Conservation (phyloP, 2,329 filamentous ascomycete genomes). For the Byssoonygena ceratinophila region DNA sequence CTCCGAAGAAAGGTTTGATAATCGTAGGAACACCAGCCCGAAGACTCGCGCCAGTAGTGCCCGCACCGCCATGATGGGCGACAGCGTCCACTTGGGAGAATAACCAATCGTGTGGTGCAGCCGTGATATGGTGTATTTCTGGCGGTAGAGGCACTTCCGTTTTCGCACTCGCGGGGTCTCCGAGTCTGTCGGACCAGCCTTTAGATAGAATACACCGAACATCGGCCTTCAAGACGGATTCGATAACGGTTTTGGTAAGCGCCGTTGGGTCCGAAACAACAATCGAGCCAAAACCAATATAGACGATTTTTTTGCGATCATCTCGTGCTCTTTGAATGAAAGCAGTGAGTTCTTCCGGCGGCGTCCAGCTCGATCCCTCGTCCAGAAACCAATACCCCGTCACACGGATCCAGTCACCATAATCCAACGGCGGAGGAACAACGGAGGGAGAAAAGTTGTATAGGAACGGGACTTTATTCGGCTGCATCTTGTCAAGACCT, state of each 20-base stretch:
- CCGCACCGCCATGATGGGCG: conserved; percentile 86
- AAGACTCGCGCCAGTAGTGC: conserved; percentile 87
- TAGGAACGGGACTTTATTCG: conserved; percentile 93
- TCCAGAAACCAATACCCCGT: conserved; percentile 98
- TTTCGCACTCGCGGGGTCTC: conserved; percentile 48
- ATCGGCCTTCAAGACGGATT: conserved; percentile 80
- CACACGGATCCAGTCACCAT: conserved; percentile 93
- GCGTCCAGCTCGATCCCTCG: conserved; percentile 59
- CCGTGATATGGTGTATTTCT: conserved; percentile 78
- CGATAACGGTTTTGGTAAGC: conserved; percentile 84
- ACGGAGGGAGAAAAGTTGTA: conserved; percentile 96
- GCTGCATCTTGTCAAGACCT: conserved; percentile 78
- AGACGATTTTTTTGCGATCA: conserved; percentile 85
- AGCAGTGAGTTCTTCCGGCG: conserved; percentile 60
- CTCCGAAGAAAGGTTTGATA: conserved; percentile 92
- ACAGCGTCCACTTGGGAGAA: conserved; percentile 90
- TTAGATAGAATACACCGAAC: conserved; percentile 92
- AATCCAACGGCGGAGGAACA: conserved; percentile 88
- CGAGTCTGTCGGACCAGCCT: conserved; percentile 84
- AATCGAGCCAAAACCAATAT: conserved; percentile 94
- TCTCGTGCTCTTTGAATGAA: conserved; percentile 76
- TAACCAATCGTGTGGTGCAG: conserved; percentile 92
- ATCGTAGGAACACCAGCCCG: conserved; percentile 87
- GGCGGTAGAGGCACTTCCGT: conserved; percentile 60
- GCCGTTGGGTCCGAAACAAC: conserved; percentile 81